Conservation (phyloP, 805 yeast species). For the Cyberlindnera misumaiensis region DNA sequence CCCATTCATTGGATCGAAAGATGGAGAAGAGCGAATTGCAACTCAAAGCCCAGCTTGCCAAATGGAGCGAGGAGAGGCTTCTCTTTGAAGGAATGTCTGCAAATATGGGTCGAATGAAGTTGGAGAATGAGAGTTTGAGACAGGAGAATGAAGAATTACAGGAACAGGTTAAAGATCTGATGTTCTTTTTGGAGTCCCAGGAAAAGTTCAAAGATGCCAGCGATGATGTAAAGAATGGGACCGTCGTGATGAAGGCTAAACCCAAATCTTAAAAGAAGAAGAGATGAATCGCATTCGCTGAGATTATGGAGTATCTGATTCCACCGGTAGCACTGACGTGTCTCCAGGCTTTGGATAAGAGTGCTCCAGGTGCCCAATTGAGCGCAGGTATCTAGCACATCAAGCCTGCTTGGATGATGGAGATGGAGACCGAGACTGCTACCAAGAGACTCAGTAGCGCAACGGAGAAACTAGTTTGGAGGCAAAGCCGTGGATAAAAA, state of each 20-base stretch:
- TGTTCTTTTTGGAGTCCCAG: constrained; percentile 73
- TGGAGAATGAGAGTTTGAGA: constrained; percentile 28
- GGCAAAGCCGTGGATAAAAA: too few relatives aligned
- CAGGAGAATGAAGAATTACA: constrained; percentile 40
- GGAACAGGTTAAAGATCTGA: constrained; percentile 67
- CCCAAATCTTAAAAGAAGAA: constrained; percentile 1
- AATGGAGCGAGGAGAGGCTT: constrained; percentile 40
- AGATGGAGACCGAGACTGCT: neutral
- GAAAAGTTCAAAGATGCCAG: constrained; percentile 66
- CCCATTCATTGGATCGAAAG: too few relatives aligned
- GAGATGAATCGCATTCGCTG: neutral
- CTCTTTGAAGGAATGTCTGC: constrained; percentile 36
- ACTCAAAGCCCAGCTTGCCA: constrained; percentile 18
- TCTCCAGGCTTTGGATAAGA: neutral
- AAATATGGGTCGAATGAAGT: constrained; percentile 31
- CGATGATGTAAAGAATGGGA: constrained; percentile 69
- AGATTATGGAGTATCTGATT: too few relatives aligned
- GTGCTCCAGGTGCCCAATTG: too few relatives aligned
- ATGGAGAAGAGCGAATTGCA: neutral
- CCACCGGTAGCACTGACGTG: neutral
- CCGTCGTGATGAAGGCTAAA: constrained; percentile 36
- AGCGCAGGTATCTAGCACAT: too few relatives aligned
- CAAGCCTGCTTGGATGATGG: too few relatives aligned
- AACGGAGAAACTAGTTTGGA: too few relatives aligned
- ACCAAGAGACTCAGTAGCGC: too few relatives aligned